A percentile compares a stretch with the other conserved stretches of the same genome.
Conservation (phyloP, 225 moss, liverwort and hornwort genomes). For the Physcomitrellopsis africana region DNA sequence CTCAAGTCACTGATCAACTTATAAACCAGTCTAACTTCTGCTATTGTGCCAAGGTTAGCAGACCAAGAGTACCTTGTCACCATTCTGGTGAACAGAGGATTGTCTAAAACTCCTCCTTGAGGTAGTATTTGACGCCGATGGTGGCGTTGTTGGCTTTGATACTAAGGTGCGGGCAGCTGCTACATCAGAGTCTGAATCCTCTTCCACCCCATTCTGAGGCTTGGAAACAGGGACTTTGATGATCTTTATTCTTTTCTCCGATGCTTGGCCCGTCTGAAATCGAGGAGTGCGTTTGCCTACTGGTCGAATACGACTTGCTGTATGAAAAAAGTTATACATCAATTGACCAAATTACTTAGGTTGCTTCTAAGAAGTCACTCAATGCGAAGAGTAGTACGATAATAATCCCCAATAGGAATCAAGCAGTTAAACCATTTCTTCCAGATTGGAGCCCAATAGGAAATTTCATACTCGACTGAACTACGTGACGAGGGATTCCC, state of each 20-base stretch:
- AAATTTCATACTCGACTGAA: too few relatives aligned
- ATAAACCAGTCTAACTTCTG: constrained; percentile 19
- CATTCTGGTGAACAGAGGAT: constrained; percentile 72
- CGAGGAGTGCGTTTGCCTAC: constrained; percentile 97
- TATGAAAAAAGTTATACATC: constrained; percentile 23
- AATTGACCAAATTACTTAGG: constrained; percentile 20
- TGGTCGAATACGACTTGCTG: constrained; percentile 68
- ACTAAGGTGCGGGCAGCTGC: constrained; percentile 75
- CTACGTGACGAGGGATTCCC: too few relatives aligned
- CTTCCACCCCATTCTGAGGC: constrained; percentile 70
- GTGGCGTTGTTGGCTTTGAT: constrained; percentile 72
- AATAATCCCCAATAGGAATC: neutral
- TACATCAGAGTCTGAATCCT: constrained; percentile 67
- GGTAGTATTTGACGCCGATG: constrained; percentile 73
- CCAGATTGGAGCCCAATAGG: constrained; percentile 8
- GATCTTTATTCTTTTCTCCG: constrained; percentile 64
- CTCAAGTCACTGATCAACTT: constrained; percentile 15
- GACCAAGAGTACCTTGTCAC: constrained; percentile 70
- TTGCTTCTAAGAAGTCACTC: constrained; percentile 17
- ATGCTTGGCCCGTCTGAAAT: constrained; percentile 54
- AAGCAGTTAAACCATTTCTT: constrained; percentile 1
- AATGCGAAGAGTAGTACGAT: constrained; percentile 2
- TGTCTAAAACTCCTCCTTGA: constrained; percentile 75
- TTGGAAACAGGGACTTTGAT: constrained; percentile 55
- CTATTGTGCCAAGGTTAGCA: constrained; percentile 19